Percentiles rank a stretch among this genome's conserved stretches.
Evolutionary conservation across 192 early-diverging fungal species (phyloP).

Genomic region (Coemansia sp.): DNA sequence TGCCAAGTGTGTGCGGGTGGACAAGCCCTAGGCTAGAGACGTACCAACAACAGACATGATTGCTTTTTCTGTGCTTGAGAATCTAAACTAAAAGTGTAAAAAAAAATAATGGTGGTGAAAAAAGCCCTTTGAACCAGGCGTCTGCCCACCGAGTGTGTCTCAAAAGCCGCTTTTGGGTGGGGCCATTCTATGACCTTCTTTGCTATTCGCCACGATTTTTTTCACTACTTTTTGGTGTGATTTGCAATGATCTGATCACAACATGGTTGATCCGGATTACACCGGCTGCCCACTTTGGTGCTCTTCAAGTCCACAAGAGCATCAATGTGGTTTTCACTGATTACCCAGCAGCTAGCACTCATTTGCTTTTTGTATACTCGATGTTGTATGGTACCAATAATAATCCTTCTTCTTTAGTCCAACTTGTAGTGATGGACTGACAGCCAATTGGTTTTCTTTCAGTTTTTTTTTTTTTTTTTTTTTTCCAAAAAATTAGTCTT

Average conservation of each 20-base stretch:
- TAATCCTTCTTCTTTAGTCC: no score
- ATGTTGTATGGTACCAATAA: no score
- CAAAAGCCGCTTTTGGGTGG: not conserved
- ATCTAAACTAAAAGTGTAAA: not conserved
- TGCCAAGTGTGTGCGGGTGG: not conserved
- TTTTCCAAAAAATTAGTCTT: no score
- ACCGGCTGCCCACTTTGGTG: no score
- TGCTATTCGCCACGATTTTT: not conserved
- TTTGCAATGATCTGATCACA: not conserved
- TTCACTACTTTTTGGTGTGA: not conserved
- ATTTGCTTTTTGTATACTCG: no score
- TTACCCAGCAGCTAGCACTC: no score
- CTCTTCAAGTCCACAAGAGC: not conserved
- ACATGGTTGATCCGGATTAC: not conserved
- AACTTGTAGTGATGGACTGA: no score
- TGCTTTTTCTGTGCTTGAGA: constrained; percentile 1
- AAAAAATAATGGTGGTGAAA: not conserved
- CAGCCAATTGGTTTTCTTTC: no score
- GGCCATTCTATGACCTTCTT: not conserved
- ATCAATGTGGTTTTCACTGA: no score
- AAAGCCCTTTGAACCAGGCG: not conserved
- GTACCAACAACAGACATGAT: constrained; percentile 36
- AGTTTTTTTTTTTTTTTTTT: no score
- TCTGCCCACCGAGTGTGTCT: not conserved
- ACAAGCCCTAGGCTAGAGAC: not conserved